Evolutionary conservation across 768 basidiomycete species (phyloP).

Genomic region (Podaxis sp.): DNA sequence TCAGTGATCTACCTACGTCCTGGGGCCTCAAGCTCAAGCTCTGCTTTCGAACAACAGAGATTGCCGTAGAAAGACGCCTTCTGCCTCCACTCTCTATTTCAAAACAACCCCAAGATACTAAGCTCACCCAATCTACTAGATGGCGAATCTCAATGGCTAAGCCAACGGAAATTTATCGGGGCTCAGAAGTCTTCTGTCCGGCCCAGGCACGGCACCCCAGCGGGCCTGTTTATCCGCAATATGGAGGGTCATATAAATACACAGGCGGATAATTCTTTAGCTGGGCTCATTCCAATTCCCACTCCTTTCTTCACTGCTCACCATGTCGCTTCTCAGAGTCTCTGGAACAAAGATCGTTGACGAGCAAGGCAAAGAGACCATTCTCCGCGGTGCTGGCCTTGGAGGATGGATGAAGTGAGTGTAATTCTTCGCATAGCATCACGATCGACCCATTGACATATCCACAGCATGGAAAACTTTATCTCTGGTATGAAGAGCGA

Average conservation of each 20-base stretch:
- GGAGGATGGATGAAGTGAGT: constrained; percentile 79
- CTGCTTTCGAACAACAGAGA: no score
- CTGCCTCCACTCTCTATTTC: no score
- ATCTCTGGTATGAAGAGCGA: constrained; percentile 43
- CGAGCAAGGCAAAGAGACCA: constrained; percentile 47
- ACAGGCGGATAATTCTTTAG: neutral
- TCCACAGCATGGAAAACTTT: constrained; percentile 68
- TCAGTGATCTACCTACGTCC: no score
- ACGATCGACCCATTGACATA: neutral
- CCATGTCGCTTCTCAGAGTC: constrained; percentile 51
- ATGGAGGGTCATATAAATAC: neutral
- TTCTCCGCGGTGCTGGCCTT: constrained; percentile 67
- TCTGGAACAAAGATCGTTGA: constrained; percentile 59
- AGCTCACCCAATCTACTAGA: neutral
- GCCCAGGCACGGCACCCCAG: neutral
- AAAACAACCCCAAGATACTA: neutral
- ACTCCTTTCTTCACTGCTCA: neutral
- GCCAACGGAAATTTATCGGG: neutral
- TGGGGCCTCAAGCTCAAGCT: no score
- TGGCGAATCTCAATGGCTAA: neutral
- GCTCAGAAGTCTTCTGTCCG: neutral
- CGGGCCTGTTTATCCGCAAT: neutral
- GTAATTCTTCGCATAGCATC: constrained; percentile 18
- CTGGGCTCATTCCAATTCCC: neutral
- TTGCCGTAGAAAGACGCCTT: no score